These are phyloP conservation scores for Mycena epipterygia DNA, from an alignment of 768 basidiomycete species.

Conservation along the genomic window DNA sequence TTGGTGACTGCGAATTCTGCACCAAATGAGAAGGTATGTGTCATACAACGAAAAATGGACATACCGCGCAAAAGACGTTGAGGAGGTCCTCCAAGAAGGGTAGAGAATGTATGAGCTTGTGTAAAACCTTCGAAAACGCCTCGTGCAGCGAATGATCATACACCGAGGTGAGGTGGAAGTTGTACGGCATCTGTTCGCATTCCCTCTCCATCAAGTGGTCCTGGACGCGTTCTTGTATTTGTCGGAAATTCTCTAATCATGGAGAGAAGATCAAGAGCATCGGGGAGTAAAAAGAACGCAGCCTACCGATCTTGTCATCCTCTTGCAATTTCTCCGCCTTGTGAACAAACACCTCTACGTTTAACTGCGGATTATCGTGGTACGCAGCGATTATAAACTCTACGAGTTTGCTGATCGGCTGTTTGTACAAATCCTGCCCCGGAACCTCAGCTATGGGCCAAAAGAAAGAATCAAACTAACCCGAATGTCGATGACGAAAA, in stretches of 20 bases:
- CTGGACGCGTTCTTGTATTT: conserved; percentile 88
- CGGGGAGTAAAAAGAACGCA: neutral
- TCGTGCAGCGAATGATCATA: conserved; percentile 94
- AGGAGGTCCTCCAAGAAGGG: conserved; percentile 90
- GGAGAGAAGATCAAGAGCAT: neutral
- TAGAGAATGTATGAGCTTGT: conserved; percentile 87
- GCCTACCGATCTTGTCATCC: conserved; percentile 87
- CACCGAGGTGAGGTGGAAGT: conserved; percentile 93
- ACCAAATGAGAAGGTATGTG: conserved; percentile 24
- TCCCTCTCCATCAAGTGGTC: conserved; percentile 88
- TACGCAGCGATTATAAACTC: conserved; percentile 86
- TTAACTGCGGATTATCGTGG: conserved; percentile 79
- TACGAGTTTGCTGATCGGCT: conserved; percentile 85
- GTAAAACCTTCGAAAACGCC: conserved; percentile 91
- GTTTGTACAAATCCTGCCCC: conserved; percentile 83
- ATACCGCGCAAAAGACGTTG: conserved; percentile 85
- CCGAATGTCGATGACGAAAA: conserved; percentile 96
- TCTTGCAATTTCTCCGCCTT: conserved; percentile 94
- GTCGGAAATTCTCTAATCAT: conserved; percentile 88
- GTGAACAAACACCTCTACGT: conserved; percentile 94
- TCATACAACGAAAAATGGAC: conserved; percentile 38
- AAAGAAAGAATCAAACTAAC: conserved; percentile 58
- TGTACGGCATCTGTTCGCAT: conserved; percentile 82
- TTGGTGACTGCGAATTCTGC: conserved; percentile 92
- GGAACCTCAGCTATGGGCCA: conserved; percentile 12